phyloP scores from a whole-genome alignment of 164 flowering plant genomes.

The Amborella trichopoda region DNA sequence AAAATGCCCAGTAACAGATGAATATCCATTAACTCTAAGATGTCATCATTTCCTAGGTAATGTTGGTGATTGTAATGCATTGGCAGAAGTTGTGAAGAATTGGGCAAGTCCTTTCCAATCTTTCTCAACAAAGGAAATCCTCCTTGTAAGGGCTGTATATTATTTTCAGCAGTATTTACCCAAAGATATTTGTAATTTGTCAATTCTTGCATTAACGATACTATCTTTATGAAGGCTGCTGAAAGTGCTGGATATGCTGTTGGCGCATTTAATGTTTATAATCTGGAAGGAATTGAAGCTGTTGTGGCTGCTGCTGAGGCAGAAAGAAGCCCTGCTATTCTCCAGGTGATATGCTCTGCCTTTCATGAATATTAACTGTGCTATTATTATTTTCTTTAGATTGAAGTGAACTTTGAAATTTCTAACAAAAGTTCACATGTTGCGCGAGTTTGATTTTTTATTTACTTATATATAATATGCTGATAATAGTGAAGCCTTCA shows the following conservation, averaged over 20 bases:
- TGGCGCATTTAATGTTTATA: conserved; percentile 98
- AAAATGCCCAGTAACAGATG: too few relatives aligned
- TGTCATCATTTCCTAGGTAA: conserved; percentile 39
- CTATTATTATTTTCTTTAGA: too few relatives aligned
- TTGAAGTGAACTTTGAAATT: too few relatives aligned
- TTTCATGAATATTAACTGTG: too few relatives aligned
- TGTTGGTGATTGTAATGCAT: conserved; percentile 77
- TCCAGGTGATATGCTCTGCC: conserved; percentile 73
- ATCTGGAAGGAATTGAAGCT: conserved; percentile 92
- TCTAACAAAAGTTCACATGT: too few relatives aligned
- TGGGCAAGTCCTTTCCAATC: conserved; percentile 64
- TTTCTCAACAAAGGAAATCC: conserved; percentile 72
- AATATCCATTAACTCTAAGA: background rate
- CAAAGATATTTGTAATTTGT: background rate
- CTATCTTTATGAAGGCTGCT: conserved; percentile 46
- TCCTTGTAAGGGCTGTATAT: conserved; percentile 62
- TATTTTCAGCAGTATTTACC: too few relatives aligned
- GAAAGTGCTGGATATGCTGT: conserved; percentile 86
- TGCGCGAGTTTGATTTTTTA: too few relatives aligned
- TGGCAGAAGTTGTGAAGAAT: conserved; percentile 73
- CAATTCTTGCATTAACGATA: conserved; percentile 4
- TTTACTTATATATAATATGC: too few relatives aligned
- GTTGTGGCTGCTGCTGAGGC: conserved; percentile 98
- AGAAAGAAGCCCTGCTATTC: conserved; percentile 86
- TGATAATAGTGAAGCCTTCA: too few relatives aligned